These are phyloP conservation scores for Tuber borchii DNA, from an alignment of 495 filamentous ascomycete genomes.

Conservation along the genomic window DNA sequence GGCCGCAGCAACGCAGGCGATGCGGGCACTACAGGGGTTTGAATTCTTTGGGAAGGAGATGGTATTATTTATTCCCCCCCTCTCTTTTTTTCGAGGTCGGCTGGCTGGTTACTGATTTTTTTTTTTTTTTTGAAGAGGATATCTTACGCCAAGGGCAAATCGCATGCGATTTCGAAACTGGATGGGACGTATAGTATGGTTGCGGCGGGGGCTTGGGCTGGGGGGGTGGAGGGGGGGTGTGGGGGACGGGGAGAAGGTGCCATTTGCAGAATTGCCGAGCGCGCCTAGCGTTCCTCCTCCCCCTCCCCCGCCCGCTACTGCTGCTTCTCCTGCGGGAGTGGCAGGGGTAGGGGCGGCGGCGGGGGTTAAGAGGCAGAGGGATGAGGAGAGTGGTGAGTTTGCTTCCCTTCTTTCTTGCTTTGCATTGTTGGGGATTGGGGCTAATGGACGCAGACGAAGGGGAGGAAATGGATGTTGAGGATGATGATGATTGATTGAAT, in stretches of 20 bases:
- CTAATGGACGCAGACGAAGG: slow-evolving; percentile 31
- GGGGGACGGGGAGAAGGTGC: slow-evolving; percentile 54
- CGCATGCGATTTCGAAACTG: slow-evolving; percentile 75
- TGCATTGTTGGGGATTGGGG: neutral
- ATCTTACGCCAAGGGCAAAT: slow-evolving; percentile 78
- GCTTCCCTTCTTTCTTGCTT: neutral
- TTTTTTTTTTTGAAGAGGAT: slow-evolving; percentile 57
- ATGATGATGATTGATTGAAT: slow-evolving; percentile 34
- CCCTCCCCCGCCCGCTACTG: slow-evolving; percentile 21
- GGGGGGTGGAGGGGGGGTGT: slow-evolving; percentile 44
- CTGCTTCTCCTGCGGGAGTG: slow-evolving; percentile 45
- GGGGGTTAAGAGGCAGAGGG: slow-evolving; percentile 62
- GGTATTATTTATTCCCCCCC: slow-evolving; percentile 47
- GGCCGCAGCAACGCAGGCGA: slow-evolving; percentile 77
- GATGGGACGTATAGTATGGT: slow-evolving; percentile 79
- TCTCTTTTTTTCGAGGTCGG: neutral
- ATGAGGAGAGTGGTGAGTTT: slow-evolving; percentile 57
- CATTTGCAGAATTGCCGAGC: slow-evolving; percentile 36
- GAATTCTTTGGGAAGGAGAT: slow-evolving; percentile 82
- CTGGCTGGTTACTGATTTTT: neutral
- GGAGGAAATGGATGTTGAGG: slow-evolving; percentile 41
- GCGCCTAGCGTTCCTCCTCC: slow-evolving; percentile 53
- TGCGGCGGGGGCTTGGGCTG: slow-evolving; percentile 47
- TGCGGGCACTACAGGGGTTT: slow-evolving; percentile 78
- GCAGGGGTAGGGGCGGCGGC: slow-evolving; percentile 43